These are phyloP conservation scores for Xerocomus brunneocitrinus DNA, from an alignment of 768 basidiomycete genomes.

Conservation along the genomic window DNA sequence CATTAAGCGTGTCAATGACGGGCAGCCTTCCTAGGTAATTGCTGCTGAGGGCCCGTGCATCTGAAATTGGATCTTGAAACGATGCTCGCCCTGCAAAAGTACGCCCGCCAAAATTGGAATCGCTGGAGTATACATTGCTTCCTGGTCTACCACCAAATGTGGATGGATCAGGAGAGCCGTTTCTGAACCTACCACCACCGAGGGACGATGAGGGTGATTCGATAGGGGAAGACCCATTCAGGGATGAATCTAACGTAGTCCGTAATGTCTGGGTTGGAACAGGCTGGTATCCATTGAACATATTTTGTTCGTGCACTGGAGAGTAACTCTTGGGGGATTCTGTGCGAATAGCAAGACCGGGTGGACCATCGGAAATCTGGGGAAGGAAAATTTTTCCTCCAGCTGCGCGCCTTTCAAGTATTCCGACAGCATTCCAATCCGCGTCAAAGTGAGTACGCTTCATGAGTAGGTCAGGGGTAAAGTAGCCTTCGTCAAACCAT, in stretches of 20 bases:
- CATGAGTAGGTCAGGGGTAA: constrained; percentile 76
- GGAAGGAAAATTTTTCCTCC: constrained; percentile 63
- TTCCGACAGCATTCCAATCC: constrained; percentile 64
- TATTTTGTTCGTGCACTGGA: constrained; percentile 34
- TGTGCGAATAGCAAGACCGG: constrained; percentile 47
- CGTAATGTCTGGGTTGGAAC: constrained; percentile 57
- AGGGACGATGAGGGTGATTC: constrained; percentile 75
- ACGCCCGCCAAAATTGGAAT: constrained; percentile 34
- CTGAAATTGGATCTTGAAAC: constrained; percentile 39
- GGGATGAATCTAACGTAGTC: constrained; percentile 62
- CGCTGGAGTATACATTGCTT: constrained; percentile 34
- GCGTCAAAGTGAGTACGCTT: constrained; percentile 69
- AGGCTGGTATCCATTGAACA: constrained; percentile 57
- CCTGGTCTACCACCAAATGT: constrained; percentile 47
- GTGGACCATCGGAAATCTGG: constrained; percentile 44
- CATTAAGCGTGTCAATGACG: constrained; percentile 37
- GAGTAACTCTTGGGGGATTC: constrained; percentile 47
- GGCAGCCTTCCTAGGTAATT: constrained; percentile 30
- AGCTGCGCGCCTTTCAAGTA: constrained; percentile 48
- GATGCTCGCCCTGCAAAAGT: constrained; percentile 33
- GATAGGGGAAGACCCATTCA: constrained; percentile 50
- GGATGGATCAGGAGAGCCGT: constrained; percentile 66
- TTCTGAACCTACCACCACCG: constrained; percentile 56
- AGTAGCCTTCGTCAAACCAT: constrained; percentile 91
- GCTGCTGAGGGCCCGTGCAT: constrained; percentile 36